Evolutionary conservation across 306 rosid species (phyloP).

Genomic region (Cucurbita moschata): DNA sequence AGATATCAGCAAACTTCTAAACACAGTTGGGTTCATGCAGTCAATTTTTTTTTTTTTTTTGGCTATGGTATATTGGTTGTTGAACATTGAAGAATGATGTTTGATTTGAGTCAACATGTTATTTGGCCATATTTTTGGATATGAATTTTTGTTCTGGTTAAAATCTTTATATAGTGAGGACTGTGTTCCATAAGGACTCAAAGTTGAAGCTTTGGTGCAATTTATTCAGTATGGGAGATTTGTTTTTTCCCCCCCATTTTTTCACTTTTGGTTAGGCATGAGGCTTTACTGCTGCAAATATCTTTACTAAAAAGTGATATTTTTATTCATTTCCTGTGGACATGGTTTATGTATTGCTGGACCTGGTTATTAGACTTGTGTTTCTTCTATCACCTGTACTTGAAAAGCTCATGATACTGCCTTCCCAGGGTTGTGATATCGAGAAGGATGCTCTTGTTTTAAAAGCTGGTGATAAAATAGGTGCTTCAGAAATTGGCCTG

Average conservation of each 20-base stretch:
- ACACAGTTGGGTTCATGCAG: not conserved
- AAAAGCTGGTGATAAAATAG: slow-evolving; percentile 65
- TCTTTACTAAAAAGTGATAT: not conserved
- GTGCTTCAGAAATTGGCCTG: slow-evolving; percentile 81
- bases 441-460: slow-evolving; percentile 54
- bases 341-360: not conserved
- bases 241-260: not conserved
- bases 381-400: not conserved
- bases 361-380: not conserved
- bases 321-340: not conserved
- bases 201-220: not conserved
- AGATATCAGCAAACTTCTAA: not conserved
- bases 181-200: not conserved
- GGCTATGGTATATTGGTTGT: not conserved
- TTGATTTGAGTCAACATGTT: not conserved
- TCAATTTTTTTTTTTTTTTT: not conserved
- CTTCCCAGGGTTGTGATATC: slow-evolving; percentile 60
- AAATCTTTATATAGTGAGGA: not conserved
- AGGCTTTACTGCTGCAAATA: not conserved
- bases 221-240: not conserved
- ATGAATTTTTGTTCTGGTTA: not conserved
- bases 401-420: slow-evolving; percentile 9
- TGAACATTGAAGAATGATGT: not conserved
- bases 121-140: not conserved
- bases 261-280: not conserved